A percentile compares a stretch with the other conserved stretches of the same genome.
phyloP scores from a whole-genome alignment of 129 eudicot genomes.

The Chrysanthemum makinoi region DNA sequence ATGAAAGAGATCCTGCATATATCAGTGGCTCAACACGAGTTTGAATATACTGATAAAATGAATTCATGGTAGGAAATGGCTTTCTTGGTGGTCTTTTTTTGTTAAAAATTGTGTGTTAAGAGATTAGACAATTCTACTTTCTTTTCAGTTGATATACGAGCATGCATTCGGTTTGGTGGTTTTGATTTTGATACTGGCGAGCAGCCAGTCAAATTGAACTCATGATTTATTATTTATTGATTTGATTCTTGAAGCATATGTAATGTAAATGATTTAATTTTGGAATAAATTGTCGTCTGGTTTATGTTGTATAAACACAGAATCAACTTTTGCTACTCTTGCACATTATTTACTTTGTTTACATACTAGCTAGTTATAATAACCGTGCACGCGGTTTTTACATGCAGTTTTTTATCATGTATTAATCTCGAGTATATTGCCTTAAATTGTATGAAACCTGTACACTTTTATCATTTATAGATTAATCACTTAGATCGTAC shows the following conservation, averaged over 20 bases:
- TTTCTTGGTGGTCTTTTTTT: slow-evolving; percentile 1
- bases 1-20: neutral
- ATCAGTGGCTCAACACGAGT: neutral
- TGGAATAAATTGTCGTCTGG: neutral
- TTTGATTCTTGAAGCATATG: slow-evolving; percentile 11
- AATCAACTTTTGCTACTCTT: too few species aligned
- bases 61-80: neutral
- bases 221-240: neutral
- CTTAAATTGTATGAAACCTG: too few species aligned
- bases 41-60: neutral
- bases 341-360: too few species aligned
- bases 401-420: too few species aligned
- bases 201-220: neutral
- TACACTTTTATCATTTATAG: too few species aligned
- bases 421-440: too few species aligned
- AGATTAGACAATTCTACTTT: neutral
- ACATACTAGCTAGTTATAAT: too few species aligned
- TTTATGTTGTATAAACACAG: neutral
- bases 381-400: too few species aligned
- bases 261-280: neutral
- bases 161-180: neutral
- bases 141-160: neutral
- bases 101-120: neutral
- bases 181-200: slow-evolving; percentile 1
- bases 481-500: too few species aligned